Base-by-base conservation (phyloP, 495 filamentous ascomycete genomes). In the Ramalina peruviana region DNA sequence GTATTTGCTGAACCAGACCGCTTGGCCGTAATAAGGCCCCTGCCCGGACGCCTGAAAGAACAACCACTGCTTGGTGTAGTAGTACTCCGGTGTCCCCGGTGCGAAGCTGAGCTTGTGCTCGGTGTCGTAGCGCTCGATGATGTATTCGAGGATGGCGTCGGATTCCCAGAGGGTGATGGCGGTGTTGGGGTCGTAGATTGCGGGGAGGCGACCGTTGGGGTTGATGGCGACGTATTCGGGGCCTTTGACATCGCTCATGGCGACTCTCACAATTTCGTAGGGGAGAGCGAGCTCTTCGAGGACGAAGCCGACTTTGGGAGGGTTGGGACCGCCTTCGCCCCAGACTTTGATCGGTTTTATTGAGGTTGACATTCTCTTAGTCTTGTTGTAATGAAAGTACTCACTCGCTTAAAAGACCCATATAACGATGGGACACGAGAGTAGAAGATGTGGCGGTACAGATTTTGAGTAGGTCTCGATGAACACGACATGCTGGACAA, bases 141-240 rank as follows among this genome's bases (percentile, higher is more conserved):
- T 61, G 55, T 83, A 85, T 40, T 75, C 62, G 55, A 82, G 42
- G 58, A 82, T 81, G 36, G 80, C 79, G 48, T 76, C 79, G 7
- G 71, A 74, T 54, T 83, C 80, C 74, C 75, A 83, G 7, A 83
- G 55, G 0, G 63, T 74, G 46, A 81, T 54, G 57, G 58, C 67
- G 0, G 69, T 75, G 66, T 83, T 83, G 12, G 72, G 67, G 54
- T 82, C 80, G 16, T 76, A 54, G 51, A 83, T 71, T 43, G 68
- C 48, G 0, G 75, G 81, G 11, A 81, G 45, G 4, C 82, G 78
- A 25, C 81, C 81, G 59, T 85, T 83, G 53, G 79, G 81, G 57
- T 82, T 84, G 61, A 80, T 54, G 25, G 63, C 61, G 10, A 64
- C 48, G 60, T 68, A 83, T 0, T 54, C 53, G 3, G 61, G 55